phyloP scores from a whole-genome alignment of 129 eudicot genomes.

The Calendula officinalis region DNA sequence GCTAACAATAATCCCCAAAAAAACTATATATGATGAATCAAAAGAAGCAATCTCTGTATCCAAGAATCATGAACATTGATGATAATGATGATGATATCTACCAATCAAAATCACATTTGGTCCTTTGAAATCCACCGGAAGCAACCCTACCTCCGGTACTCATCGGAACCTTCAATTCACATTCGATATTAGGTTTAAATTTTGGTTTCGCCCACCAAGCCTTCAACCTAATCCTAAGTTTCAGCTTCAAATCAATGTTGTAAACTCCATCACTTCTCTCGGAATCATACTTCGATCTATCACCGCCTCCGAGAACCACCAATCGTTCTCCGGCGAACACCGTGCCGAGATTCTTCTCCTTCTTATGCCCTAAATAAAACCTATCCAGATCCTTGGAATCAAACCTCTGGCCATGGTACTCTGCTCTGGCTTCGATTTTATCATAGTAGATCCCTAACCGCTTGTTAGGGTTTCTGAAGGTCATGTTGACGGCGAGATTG shows the following conservation, averaged over 20 bases:
- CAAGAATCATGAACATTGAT: slow-evolving; percentile 4
- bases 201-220: slow-evolving; percentile 52
- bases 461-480: slow-evolving; percentile 65
- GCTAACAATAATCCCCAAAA: slow-evolving; percentile 1
- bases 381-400: not conserved
- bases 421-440: slow-evolving; percentile 40
- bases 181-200: slow-evolving; percentile 46
- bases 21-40: slow-evolving; percentile 2
- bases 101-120: slow-evolving; percentile 37
- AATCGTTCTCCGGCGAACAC: slow-evolving; percentile 17
- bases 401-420: slow-evolving; percentile 21
- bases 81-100: slow-evolving; percentile 13
- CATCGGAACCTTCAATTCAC: slow-evolving; percentile 29
- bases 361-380: slow-evolving; percentile 32
- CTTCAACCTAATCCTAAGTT: slow-evolving; percentile 48
- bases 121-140: slow-evolving; percentile 13
- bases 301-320: slow-evolving; percentile 14
- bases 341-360: slow-evolving; percentile 9
- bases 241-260: slow-evolving; percentile 56
- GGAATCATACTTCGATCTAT: slow-evolving; percentile 21
- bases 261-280: slow-evolving; percentile 38
- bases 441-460: slow-evolving; percentile 68
- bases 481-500: slow-evolving; percentile 53
- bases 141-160: not conserved
- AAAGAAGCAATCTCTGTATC: slow-evolving; percentile 6